A percentile compares a stretch with the other conserved stretches of the same genome.
Conservation (phyloP, 139 green algal species). For the Auxenochlorella pyrenoidosa region DNA sequence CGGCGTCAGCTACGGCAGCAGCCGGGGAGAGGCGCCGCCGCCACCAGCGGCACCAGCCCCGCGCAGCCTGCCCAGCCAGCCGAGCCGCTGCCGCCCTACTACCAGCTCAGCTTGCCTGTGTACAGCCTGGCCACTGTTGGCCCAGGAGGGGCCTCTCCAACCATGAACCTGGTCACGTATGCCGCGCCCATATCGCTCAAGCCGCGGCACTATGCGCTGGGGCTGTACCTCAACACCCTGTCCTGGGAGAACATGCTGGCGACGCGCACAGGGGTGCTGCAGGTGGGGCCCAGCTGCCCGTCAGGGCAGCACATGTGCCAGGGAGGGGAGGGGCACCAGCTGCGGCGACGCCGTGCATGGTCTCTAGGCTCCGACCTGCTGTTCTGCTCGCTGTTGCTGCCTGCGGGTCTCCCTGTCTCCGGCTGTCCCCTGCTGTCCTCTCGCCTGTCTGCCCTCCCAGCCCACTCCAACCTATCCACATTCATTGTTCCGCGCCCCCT, state of each 20-base stretch:
- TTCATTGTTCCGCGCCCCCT: too few species aligned
- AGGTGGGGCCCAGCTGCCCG: not conserved
- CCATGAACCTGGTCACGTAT: slow-evolving; percentile 51
- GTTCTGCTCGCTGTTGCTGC: too few species aligned
- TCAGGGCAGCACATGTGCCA: not conserved
- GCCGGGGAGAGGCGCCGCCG: not conserved
- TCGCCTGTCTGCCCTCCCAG: not conserved
- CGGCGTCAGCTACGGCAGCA: not conserved
- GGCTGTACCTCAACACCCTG: slow-evolving; percentile 44
- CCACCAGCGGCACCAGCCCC: not conserved
- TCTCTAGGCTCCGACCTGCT: not conserved
- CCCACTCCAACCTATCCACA: too few species aligned
- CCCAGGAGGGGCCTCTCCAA: not conserved
- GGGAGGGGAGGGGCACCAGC: not conserved
- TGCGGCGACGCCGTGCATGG: not conserved
- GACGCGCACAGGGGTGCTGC: slow-evolving; percentile 32
- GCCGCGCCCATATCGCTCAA: slow-evolving; percentile 46
- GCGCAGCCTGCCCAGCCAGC: not conserved
- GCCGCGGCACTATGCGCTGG: slow-evolving; percentile 36
- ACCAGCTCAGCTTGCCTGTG: slow-evolving; percentile 37
- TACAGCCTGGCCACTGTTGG: slow-evolving; percentile 47
- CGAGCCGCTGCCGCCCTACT: slow-evolving; percentile 36
- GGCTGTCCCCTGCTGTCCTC: not conserved
- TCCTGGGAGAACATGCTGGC: slow-evolving; percentile 46
- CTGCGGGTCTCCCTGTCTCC: too few species aligned